Evolutionary conservation across 2,329 filamentous ascomycete species (phyloP), one percentile per base, ranked within the genome.

Genomic region (Stemphylium vesicarium): DNA sequence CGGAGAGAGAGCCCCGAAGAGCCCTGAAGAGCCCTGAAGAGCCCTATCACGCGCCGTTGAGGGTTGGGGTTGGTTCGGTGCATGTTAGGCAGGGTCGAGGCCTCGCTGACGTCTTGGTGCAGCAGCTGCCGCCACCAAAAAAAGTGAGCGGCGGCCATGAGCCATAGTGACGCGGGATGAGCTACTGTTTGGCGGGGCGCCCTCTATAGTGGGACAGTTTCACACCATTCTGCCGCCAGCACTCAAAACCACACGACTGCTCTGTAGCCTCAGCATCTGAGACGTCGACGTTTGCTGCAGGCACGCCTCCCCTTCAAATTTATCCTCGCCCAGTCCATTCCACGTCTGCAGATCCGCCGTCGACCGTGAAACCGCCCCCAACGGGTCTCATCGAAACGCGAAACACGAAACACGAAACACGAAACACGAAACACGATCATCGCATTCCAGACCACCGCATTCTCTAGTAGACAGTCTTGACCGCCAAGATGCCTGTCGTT

Each of bases 401-500:
- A 51, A 47, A 46, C 51, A 46, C 38, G 33, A 51, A 47, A 46
- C 51, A 49, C 38, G 18, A 35, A 26, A 57, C 51, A 36, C 47
- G 33, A 51, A 47, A 46, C 51, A 46, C 38, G 33, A 51, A 47
- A 46, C 51, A 49, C 38, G 18, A 35, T 29, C 29, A 22, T 22
- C 22, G 22, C 40, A 43, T 24, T 29, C 45, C 20, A 39, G 39
- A 32, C 39, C 1, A 16, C 15, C 22, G 35, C 16, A 24, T 29
- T 24, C 24, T 31, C n/a, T 42, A 31, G 29, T 47, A 35, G 40
- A 35, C 31, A 50, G 40, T 26, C 41, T n/a, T 20, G 29, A 47
- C 20, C 42, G 37, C 43, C 52, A 53, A 29, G 13, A 99, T 99
- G 95, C 94, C 95, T 63, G 88, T 97, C 64, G 92, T 99, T 65